These are phyloP conservation scores for Diospyros lotus DNA, from an alignment of 148 eudicot genomes.

Conservation along the genomic window DNA sequence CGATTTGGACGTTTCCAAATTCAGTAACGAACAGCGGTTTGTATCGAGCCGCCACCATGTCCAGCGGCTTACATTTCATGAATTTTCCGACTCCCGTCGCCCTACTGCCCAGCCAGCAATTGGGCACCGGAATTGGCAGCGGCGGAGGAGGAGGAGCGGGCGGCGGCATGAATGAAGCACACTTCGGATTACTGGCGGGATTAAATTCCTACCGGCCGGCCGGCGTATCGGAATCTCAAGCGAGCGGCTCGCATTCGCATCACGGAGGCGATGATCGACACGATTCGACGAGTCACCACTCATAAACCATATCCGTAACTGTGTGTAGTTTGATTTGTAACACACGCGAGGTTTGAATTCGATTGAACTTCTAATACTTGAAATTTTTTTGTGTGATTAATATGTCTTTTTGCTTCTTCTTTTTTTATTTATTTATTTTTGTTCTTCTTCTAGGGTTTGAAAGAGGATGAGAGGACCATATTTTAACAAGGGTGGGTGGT, in stretches of 20 bases:
- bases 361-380: conserved; percentile 8
- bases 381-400: conserved; percentile 31
- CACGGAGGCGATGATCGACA: conserved; percentile 62
- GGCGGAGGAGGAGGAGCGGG: conserved; percentile 18
- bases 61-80: conserved; percentile 88
- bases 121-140: conserved; percentile 32
- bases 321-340: conserved; percentile 28
- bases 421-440: conserved; percentile 4
- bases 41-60: conserved; percentile 60
- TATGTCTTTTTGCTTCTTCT: conserved; percentile 18
- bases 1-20: conserved; percentile 71
- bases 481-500: conserved; percentile 12
- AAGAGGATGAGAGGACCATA: conserved; percentile 10
- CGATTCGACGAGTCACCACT: conserved; percentile 51
- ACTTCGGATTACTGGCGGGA: conserved; percentile 57
- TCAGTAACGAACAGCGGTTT: conserved; percentile 43
- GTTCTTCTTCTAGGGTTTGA: conserved; percentile 22
- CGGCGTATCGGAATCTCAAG: conserved; percentile 59
- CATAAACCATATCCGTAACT: conserved; percentile 20
- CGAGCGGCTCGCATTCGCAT: conserved; percentile 62
- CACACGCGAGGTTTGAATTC: conserved; percentile 40
- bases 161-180: conserved; percentile 36
- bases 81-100: conserved; percentile 84
- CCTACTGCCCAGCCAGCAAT: conserved; percentile 64
- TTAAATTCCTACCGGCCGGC: conserved; percentile 44